Conservation (phyloP, 1,284 basidiomycete genomes). For the Tilletiopsis washingtonensis region DNA sequence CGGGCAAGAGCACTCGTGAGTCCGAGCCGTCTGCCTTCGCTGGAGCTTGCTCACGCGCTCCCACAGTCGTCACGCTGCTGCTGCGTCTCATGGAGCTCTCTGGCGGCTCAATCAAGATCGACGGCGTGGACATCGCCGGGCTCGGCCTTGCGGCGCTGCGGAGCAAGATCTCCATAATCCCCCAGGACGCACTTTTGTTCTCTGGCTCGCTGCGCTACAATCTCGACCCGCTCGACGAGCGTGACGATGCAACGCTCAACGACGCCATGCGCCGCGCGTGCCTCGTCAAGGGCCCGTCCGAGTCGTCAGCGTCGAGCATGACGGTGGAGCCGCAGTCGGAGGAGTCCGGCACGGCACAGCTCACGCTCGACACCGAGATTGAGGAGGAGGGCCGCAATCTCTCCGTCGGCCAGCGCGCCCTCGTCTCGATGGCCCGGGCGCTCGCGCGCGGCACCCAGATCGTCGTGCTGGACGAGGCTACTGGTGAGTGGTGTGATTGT, state of each 20-base stretch:
- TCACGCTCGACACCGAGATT: slow-evolving; percentile 39
- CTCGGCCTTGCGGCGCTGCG: slow-evolving; percentile 54
- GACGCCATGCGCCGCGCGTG: slow-evolving; percentile 38
- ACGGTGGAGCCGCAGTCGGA: background rate
- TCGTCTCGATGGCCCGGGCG: slow-evolving; percentile 26
- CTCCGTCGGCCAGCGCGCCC: slow-evolving; percentile 37
- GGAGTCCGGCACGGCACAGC: slow-evolving; percentile 6
- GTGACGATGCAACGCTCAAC: slow-evolving; percentile 48
- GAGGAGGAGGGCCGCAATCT: slow-evolving; percentile 44
- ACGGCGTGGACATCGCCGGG: slow-evolving; percentile 52
- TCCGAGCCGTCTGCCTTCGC: too few relatives aligned
- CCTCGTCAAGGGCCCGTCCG: slow-evolving; percentile 11
- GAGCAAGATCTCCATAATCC: slow-evolving; percentile 62
- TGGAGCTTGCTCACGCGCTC: too few relatives aligned
- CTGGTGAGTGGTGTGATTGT: too few relatives aligned
- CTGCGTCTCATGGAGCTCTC: slow-evolving; percentile 48
- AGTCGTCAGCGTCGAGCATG: background rate
- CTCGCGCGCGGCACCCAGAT: slow-evolving; percentile 24
- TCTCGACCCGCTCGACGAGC: slow-evolving; percentile 64
- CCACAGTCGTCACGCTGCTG: slow-evolving; percentile 20
- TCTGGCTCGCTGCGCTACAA: slow-evolving; percentile 61
- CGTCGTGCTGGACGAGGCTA: slow-evolving; percentile 13
- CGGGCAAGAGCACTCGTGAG: slow-evolving; percentile 22
- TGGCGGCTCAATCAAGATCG: slow-evolving; percentile 43
- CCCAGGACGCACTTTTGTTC: slow-evolving; percentile 71